Evolutionary conservation across 1,139 yeast species (phyloP).

Genomic region (Groenewaldozyma sp.): DNA sequence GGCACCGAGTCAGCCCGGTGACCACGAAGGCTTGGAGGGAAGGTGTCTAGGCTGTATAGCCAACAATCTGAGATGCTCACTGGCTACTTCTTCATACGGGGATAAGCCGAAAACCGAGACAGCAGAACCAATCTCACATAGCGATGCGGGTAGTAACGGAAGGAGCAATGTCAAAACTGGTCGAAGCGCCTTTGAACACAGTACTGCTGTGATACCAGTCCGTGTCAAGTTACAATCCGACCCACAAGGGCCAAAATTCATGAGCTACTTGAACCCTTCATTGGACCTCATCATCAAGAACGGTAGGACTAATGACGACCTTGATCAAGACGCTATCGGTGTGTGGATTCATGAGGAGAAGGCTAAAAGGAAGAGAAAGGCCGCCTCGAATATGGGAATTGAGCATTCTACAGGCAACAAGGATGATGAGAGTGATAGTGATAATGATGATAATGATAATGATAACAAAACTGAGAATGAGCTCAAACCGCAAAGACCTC

Average conservation of each 20-base stretch:
- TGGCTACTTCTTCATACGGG: background rate
- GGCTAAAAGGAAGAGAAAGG: background rate
- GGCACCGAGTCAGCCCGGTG: no score
- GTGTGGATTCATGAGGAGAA: constrained; percentile 12
- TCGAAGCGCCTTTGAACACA: no score
- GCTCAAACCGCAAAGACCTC: background rate
- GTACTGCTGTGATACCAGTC: no score
- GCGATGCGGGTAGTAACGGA: no score
- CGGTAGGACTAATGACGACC: constrained; percentile 7
- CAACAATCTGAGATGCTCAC: background rate
- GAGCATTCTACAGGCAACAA: background rate
- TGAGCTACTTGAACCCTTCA: constrained; percentile 15
- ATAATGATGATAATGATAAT: background rate
- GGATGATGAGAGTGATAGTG: no score
- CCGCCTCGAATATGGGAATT: background rate
- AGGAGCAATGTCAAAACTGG: no score
- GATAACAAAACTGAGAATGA: no score
- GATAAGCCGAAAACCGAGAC: background rate
- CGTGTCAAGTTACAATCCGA: no score
- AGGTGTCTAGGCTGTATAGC: background rate
- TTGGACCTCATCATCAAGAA: constrained; percentile 13
- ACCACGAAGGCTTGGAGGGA: no score
- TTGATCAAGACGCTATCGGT: constrained; percentile 16
- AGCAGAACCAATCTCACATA: no score
- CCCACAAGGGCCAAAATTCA: constrained; percentile 8